A percentile compares a stretch with the other conserved stretches of the same genome.
Evolutionary conservation across 441 rosid genomes (phyloP).

Genomic region (Biscutella auriculata): DNA sequence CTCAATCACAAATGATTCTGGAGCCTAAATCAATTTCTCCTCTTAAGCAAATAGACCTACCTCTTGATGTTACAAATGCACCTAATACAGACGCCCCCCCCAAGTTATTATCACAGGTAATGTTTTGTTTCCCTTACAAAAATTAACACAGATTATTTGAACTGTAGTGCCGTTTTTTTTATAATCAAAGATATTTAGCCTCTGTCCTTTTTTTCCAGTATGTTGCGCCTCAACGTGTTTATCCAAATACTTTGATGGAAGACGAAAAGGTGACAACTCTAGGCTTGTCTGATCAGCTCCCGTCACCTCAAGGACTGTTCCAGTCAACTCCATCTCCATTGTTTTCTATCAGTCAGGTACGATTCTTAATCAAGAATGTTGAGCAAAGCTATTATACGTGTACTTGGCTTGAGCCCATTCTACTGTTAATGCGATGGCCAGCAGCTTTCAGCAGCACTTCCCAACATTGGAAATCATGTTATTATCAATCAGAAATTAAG

Average conservation of each 20-base stretch:
- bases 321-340: conserved; percentile 66
- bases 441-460: conserved; percentile 69
- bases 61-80: conserved; percentile 68
- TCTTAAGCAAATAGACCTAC: conserved; percentile 62
- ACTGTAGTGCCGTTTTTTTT: not conserved
- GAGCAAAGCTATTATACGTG: not conserved
- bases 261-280: conserved; percentile 74
- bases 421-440: conserved; percentile 11
- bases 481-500: conserved; percentile 74
- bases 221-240: conserved; percentile 54
- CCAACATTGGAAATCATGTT: conserved; percentile 80
- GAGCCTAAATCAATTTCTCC: conserved; percentile 65
- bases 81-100: conserved; percentile 58
- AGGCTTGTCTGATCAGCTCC: conserved; percentile 75
- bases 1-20: conserved; percentile 48
- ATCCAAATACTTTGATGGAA: conserved; percentile 61
- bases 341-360: conserved; percentile 66
- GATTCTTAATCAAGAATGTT: not conserved
- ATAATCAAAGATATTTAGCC: not conserved
- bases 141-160: not conserved
- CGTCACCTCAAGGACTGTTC: conserved; percentile 70
- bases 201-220: conserved; percentile 32
- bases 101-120: conserved; percentile 70
- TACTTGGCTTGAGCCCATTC: not conserved
- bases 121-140: not conserved